Base-by-base conservation (phyloP, 176 grass and related monocot genomes). In the Oryza glaberrima region DNA sequence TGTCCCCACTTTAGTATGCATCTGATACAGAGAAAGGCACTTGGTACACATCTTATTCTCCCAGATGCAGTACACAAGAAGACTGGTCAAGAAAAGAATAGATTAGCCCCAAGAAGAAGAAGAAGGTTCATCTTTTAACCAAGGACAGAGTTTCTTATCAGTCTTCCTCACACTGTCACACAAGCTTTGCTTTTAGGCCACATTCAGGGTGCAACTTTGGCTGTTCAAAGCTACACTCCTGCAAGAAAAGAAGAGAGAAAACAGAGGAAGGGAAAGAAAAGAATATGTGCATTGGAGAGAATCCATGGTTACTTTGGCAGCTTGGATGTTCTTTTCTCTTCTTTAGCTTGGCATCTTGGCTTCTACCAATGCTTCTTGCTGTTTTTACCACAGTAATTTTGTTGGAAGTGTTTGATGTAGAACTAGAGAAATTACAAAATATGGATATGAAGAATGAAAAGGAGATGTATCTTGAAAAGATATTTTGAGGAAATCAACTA, bases 231-330 rank as follows among this genome's bases (percentile, higher is more conserved):
- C 11, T 74, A 19, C 67, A 56, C 16, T 68, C 32, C 65, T 67
- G 75, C 44, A 41, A 90, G 44, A 72, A 86, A 93, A 82, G 81
- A 80, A 82, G 78, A 73, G 43, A 88, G 77, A 44, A 19, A 73
- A 13, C 14, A 64, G 73, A 86, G 48, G 6, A 38, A 49, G 14
- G 20, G 28, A 49, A 28, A 81, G 23, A 65, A 65, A 65, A 76
- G 32, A 49, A 64, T n/a, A 79, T 41, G 40, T 68, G 73, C 66
- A 60, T 19, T 43, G 66, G 73, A 45, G 65, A 78, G 83, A 65
- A 80, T 49, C 79, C 38, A 77, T 63, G 34, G 34, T 46, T 79
- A 61, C 69, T 84, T 75, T 88, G 60, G 46, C 69, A 77, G 28
- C 17, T 88, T 73, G 76, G 44, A 80, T 65, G 48, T 71, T 77